Conservation (phyloP, 306 rosid genomes). For the Quercus variabilis region DNA sequence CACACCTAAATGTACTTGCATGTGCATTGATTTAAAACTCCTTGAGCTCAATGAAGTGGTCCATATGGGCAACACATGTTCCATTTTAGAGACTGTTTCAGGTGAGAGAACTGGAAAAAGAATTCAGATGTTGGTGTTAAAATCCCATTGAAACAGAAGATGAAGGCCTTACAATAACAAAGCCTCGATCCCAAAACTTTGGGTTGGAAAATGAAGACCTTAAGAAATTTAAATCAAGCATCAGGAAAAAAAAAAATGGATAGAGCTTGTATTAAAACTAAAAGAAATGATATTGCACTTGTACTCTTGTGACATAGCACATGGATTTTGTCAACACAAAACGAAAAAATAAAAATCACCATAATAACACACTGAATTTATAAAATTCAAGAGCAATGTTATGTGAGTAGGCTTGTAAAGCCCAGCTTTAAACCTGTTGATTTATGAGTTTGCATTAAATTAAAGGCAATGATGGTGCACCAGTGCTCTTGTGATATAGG, state of each 20-base stretch:
- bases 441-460: background rate
- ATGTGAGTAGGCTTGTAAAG: too few relatives aligned
- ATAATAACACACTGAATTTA: too few relatives aligned
- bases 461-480: background rate
- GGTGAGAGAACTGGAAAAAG: conserved; percentile 83
- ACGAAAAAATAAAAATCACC: too few relatives aligned
- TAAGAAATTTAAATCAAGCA: background rate
- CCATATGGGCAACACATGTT: conserved; percentile 68
- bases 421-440: too few relatives aligned
- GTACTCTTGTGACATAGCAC: too few relatives aligned
- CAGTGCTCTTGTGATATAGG: background rate
- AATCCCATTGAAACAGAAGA: conserved; percentile 3
- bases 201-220: too few relatives aligned
- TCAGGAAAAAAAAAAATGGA: background rate
- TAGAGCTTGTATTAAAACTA: too few relatives aligned
- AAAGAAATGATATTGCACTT: too few relatives aligned
- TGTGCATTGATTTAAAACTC: conserved; percentile 32
- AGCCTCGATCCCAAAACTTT: too few relatives aligned
- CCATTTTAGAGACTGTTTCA: conserved; percentile 74
- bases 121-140: conserved; percentile 44
- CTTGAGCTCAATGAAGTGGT: conserved; percentile 50
- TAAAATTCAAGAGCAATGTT: too few relatives aligned
- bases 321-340: too few relatives aligned
- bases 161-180: too few relatives aligned
- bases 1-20: conserved; percentile 52